phyloP scores from a whole-genome alignment of 75 land plant genomes.

The Sequoiadendron giganteum region DNA sequence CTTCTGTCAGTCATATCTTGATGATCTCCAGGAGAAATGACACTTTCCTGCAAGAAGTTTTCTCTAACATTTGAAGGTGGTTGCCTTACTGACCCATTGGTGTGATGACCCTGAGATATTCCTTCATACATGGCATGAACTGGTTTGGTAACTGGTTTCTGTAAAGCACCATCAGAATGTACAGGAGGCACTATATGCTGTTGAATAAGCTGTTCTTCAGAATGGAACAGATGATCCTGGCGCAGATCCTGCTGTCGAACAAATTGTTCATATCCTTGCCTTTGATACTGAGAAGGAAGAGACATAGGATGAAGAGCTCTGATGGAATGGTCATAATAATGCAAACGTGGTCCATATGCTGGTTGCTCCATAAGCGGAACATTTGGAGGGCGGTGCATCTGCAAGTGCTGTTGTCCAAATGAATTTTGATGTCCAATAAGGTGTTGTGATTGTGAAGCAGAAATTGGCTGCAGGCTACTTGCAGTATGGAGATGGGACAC shows the following conservation, averaged over 20 bases:
- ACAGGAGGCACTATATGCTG: background rate
- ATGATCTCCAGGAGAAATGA: background rate
- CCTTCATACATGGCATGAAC: background rate
- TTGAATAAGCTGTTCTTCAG: background rate
- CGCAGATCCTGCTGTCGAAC: background rate
- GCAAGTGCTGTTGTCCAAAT: slow-evolving; percentile 4
- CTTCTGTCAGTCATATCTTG: slow-evolving; percentile 1
- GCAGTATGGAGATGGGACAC: background rate
- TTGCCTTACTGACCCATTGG: background rate
- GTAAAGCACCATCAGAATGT: background rate
- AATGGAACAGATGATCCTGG: background rate
- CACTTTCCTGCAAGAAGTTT: background rate
- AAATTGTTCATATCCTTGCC: slow-evolving; percentile 14
- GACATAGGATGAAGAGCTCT: background rate
- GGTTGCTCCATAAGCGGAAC: background rate
- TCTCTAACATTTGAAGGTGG: slow-evolving; percentile 1
- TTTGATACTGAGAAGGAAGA: slow-evolving; percentile 8
- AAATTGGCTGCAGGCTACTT: background rate
- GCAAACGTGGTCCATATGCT: slow-evolving; percentile 1
- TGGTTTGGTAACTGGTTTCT: background rate
- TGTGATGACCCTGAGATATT: slow-evolving; percentile 4
- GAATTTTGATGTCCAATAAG: background rate
- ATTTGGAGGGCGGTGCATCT: slow-evolving; percentile 6
- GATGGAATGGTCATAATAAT: slow-evolving; percentile 3
- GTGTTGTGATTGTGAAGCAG: background rate